Percentiles rank a stretch among this genome's conserved stretches.
Conservation (phyloP, 352 stramenopile species). For the Thalassiosira ordinaria region DNA sequence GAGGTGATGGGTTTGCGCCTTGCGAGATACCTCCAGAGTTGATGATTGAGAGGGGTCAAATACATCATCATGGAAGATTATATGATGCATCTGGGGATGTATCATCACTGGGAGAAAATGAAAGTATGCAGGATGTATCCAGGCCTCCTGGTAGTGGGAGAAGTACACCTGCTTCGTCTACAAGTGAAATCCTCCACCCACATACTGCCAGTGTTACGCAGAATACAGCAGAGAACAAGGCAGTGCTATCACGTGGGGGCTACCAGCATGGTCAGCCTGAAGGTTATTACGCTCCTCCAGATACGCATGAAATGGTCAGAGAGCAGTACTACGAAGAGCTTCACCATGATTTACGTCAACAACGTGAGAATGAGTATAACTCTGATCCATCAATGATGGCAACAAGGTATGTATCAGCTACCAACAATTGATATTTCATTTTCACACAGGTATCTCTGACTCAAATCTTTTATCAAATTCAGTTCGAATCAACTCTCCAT, state of each 20-base stretch:
- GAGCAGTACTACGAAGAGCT: constrained; percentile 75
- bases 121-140: too few species aligned
- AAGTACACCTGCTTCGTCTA: too few species aligned
- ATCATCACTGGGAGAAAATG: too few species aligned
- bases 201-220: neutral
- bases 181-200: too few species aligned
- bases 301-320: constrained; percentile 67
- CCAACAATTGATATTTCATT: too few species aligned
- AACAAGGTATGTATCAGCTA: constrained; percentile 21
- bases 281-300: constrained; percentile 39
- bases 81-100: too few species aligned
- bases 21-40: constrained; percentile 64
- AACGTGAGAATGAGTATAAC: constrained; percentile 50
- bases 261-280: constrained; percentile 59
- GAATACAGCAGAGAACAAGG: constrained; percentile 25
- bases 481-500: constrained; percentile 46
- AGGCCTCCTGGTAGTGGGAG: too few species aligned
- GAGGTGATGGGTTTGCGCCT: constrained; percentile 41
- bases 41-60: constrained; percentile 38
- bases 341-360: constrained; percentile 68
- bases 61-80: too few species aligned
- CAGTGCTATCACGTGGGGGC: constrained; percentile 62
- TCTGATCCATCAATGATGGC: constrained; percentile 24
- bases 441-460: too few species aligned
- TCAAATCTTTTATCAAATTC: constrained; percentile 10